Base-by-base conservation (phyloP, 140 eudicot genomes). In the Ambrosia hybrid region DNA sequence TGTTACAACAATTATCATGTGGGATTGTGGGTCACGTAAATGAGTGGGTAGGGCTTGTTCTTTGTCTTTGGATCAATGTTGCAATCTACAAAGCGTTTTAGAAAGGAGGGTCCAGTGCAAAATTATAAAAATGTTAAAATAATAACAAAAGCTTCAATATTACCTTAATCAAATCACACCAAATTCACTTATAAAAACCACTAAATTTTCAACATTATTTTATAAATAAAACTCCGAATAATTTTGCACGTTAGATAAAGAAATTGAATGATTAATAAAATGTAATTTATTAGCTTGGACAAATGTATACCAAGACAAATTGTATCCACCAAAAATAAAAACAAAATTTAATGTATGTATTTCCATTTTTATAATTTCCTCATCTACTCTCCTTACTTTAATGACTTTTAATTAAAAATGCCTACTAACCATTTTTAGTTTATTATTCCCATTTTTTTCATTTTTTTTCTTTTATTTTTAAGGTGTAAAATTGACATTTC, bases 341-440 rank as follows among this genome's bases (percentile, higher is more conserved):
- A 59, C 43, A 73, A 68, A 79, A 59, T 8, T 65, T 69, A 51
- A 69, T 30, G 53, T 55, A 30, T 73, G 34, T 83, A 48, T 70
- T 58, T 17, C 59, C 65, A 65, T 73, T 63, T 71, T 69, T 69
- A 70, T 46, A 36, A 51, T 73, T 79, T 30, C 51, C 72, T 68
- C 72, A 38, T 57, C 83, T 70, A 34, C 72, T 34, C 43, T 75
- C 80, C 67, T 76, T 73, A 12, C 71, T 60, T 70, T 65, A 46
- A 78, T 71, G 36, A 55, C 26, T 79, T 79, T 37, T 67, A 12
- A 72, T 48, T 49, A 57, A 69, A 76, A 65, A 59, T 71, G 70
- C 48, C 57, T 59, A 68, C 84, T 65, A 73, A 81, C 82, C 72
- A 59, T 65, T 75, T 21, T 70, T 80, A 81, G 80, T 62, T 81